Base-by-base conservation (phyloP, 2,329 filamentous ascomycete species). In the Fulvia fulva region DNA sequence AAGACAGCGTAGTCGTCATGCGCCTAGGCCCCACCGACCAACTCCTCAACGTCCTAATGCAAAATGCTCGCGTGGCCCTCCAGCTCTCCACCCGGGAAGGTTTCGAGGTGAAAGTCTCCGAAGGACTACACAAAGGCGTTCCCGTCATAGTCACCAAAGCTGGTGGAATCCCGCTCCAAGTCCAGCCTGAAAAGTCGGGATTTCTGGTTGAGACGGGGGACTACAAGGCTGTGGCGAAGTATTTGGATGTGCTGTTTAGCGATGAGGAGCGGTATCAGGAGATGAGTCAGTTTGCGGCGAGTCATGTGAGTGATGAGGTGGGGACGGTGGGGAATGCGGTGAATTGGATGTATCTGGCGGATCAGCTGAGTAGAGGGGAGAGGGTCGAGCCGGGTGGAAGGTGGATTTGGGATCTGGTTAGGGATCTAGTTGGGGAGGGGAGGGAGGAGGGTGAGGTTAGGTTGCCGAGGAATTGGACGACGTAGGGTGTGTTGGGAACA, bases 101-200 rank as follows among this genome's bases (percentile, higher is more conserved):
- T 0, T 94, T 94, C 66, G 90, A 94, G 73, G 87, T 94, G 66
- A 94, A 94, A 74, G 89, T 94, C 5, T 91, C 87, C 0, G 90
- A 94, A 74, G 89, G 88, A 1, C 79, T 93, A 22, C 89, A 92
- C 69, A 90, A 91, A 46, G 89, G 89, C 14, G 84, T 87, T 2
- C 90, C 90, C 1, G 82, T 91, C 67, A 90, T 94, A 62, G 88
- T 87, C 2, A 90, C 87, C 1, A 79, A 80, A 21, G 86, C 87
- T 1, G 90, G 90, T n/a, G 90, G 90, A 11, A 92, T 94, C 54
- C 89, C 89, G 0, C 78, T 93, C 4, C 90, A 94, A 71, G 82
- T 94, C 57, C 81, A 88, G 71, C 77, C 92, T 66, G 79, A 80
- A 34, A 83, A 88, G 70, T 87, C 87, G 59, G 89, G 89, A 1